These are phyloP conservation scores for Leptographium lundbergii DNA, from an alignment of 2,329 filamentous ascomycete species.

Conservation along the genomic window DNA sequence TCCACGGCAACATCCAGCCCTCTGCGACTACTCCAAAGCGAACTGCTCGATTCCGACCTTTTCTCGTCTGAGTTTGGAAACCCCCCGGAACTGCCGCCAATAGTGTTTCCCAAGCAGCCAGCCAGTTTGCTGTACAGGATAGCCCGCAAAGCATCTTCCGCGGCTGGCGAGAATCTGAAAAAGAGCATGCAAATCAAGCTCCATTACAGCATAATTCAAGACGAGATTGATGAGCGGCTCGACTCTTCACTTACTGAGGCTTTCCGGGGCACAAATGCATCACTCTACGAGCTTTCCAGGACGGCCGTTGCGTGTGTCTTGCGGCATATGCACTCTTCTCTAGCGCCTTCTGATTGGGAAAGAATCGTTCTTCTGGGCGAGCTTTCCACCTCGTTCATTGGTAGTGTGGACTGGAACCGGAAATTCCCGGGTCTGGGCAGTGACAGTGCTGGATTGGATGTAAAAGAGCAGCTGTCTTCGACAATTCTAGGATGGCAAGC, in stretches of 20 bases:
- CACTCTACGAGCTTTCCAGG: conserved; percentile 1
- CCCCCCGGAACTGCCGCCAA: conserved; percentile 36
- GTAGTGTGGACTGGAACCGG: conserved; percentile 32
- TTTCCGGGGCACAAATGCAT: conserved; percentile 18
- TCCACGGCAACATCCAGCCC: conserved; percentile 68
- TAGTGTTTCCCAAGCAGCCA: conserved; percentile 71
- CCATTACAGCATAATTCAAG: conserved; percentile 63
- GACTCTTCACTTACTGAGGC: conserved; percentile 29
- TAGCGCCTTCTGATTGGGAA: conserved; percentile 43
- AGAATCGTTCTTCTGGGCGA: conserved; percentile 39
- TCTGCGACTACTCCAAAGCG: conserved; percentile 57
- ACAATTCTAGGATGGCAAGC: conserved; percentile 27
- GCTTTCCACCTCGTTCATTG: conserved; percentile 35
- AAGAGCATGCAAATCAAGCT: conserved; percentile 55
- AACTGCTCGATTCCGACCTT: conserved; percentile 55
- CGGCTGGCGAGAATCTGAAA: conserved; percentile 20
- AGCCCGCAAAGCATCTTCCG: conserved; percentile 32
- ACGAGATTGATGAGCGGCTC: conserved; percentile 50
- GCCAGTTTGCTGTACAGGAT: conserved; percentile 74
- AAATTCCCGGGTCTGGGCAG: conserved; percentile 35
- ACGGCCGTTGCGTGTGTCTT: conserved; percentile 24
- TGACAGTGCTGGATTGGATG: conserved; percentile 8
- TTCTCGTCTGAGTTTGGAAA: conserved; percentile 53
- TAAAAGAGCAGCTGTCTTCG: conserved; percentile 18
- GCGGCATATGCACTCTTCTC: conserved; percentile 26